Evolutionary conservation across 2,329 filamentous ascomycete species (phyloP), one percentile per base, ranked within the genome.

Genomic region (Exophiala oligosperma): DNA sequence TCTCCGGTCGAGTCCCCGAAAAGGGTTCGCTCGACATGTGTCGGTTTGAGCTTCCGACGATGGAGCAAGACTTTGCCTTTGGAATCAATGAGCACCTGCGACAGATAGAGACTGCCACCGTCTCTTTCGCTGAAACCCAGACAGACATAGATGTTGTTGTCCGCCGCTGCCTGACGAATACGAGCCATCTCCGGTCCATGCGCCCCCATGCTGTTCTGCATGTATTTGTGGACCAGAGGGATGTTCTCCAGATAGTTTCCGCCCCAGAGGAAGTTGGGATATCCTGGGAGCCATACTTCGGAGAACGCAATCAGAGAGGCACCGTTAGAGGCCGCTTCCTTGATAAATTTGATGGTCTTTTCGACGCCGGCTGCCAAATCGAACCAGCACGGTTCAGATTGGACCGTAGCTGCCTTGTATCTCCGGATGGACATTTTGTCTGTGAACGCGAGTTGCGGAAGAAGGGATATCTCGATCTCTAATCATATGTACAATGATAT

Each of bases 371-470:
- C 79, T 6, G 78, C 72, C 1, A 87, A 76, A 64, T 88, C 81
- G 6, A 87, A 74, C 83, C 84, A 87, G 1, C 74, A 77, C 0
- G 84, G 83, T 68, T 87, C 84, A 4, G 80, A 78, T 66, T 87
- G 84, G 0, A 81, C 77, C 11, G 81, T 80, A 28, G 78, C 81
- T 4, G 83, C 77, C 24, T 50, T 49, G 28, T 49, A 46, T 41
- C 32, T 57, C 26, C 49, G 28, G 21, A 38, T 17, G 29, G 49
- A 51, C 49, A 51, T 51, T 7, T 28, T 28, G 26, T 28, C 26
- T 28, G 26, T 28, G 26, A 28, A 28, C 7, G 26, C 7, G 26
- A 28, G 26, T 28, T 49, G 26, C 17, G 23, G 21, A 29, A 28
- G 26, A 28, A 4, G 4, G 26, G 7, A 28, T 4, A 28, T 28